Evolutionary conservation across 805 yeast species (phyloP).

Genomic region (Pichia deserticola): DNA sequence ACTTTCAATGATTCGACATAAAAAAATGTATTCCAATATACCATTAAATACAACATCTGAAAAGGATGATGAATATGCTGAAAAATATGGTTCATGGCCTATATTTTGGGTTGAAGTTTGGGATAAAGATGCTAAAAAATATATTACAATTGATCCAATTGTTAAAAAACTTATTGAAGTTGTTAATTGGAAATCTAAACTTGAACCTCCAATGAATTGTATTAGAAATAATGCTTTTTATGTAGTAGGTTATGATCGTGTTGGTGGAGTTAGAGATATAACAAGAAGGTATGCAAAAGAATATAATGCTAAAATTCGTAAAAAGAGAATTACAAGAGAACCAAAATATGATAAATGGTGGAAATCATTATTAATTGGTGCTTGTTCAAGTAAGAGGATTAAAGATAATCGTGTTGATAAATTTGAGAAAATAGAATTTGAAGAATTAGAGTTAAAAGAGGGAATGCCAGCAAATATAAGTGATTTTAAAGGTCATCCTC

Average conservation of each 20-base stretch:
- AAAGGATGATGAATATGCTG: conserved; percentile 2
- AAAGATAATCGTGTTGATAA: conserved; percentile 33
- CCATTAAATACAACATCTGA: conserved; percentile 1
- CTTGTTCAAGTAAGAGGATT: conserved; percentile 19
- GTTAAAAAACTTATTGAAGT: conserved; percentile 57
- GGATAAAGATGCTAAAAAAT: conserved; percentile 62
- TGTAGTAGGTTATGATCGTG: conserved; percentile 67
- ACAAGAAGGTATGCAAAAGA: conserved; percentile 72
- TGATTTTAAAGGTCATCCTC: conserved; percentile 83
- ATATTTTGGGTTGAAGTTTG: conserved; percentile 93
- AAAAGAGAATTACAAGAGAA: conserved; percentile 60
- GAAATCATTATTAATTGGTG: conserved; percentile 33
- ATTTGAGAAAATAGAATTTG: conserved; percentile 54
- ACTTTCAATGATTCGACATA: conserved; percentile 22
- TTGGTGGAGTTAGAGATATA: conserved; percentile 66
- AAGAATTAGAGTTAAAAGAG: conserved; percentile 57
- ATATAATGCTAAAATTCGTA: conserved; percentile 68
- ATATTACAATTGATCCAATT: conserved; percentile 85
- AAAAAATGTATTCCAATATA: conserved; percentile 15
- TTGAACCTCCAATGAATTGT: conserved; percentile 61
- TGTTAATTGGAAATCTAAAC: conserved; percentile 40
- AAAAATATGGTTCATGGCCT: conserved; percentile 38
- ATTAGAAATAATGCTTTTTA: conserved; percentile 56
- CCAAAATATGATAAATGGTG: conserved; percentile 58
- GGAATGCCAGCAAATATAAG: conserved; percentile 82